These are phyloP conservation scores for Camellia granthamiana DNA, from an alignment of 148 eudicot genomes.

Conservation along the genomic window DNA sequence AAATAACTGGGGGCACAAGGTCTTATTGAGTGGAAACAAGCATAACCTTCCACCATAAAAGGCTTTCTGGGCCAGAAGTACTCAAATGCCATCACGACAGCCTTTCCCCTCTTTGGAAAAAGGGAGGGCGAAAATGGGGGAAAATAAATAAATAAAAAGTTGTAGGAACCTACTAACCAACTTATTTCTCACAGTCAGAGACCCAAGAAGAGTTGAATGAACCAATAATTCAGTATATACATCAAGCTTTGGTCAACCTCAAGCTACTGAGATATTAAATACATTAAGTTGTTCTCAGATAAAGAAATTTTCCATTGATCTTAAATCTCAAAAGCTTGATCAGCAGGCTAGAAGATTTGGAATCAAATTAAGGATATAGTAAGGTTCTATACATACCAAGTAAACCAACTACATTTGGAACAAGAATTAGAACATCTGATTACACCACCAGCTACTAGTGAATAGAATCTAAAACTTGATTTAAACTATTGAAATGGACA, in stretches of 20 bases:
- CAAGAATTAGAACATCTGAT: not conserved
- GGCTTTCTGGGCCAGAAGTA: too few species aligned
- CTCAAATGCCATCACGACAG: too few species aligned
- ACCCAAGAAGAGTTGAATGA: constrained; percentile 8
- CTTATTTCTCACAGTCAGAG: too few species aligned
- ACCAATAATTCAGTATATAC: not conserved
- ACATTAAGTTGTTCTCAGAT: not conserved
- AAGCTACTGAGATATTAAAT: not conserved
- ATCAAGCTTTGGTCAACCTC: not conserved
- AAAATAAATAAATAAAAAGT: too few species aligned
- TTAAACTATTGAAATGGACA: not conserved
- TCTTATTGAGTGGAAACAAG: too few species aligned
- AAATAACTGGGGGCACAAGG: too few species aligned
- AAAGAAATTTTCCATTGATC: not conserved
- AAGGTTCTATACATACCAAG: not conserved
- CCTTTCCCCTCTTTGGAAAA: too few species aligned
- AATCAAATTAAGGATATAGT: not conserved
- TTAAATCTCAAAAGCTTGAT: not conserved
- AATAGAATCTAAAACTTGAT: not conserved
- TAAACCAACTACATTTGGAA: not conserved
- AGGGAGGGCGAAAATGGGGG: too few species aligned
- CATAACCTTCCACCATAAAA: too few species aligned
- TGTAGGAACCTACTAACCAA: too few species aligned
- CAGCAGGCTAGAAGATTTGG: not conserved
- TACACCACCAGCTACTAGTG: not conserved